Evolutionary conservation across 2,329 filamentous ascomycete species (phyloP).

Genomic region (Graphilbum sp.): DNA sequence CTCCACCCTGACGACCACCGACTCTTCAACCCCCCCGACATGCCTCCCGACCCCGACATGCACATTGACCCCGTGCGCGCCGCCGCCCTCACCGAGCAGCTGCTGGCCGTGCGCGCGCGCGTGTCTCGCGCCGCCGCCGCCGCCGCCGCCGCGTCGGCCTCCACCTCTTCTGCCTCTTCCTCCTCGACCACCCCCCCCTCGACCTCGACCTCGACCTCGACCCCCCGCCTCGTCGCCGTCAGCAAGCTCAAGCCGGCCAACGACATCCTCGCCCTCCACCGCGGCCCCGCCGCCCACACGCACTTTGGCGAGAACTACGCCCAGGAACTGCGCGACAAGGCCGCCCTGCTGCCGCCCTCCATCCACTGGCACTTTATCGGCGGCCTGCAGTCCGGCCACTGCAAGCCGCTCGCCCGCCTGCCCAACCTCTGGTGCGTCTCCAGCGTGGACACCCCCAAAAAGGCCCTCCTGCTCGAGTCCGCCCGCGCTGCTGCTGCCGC

Average conservation of each 20-base stretch:
- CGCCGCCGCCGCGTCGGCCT: no score
- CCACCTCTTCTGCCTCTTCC: no score
- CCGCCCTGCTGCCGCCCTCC: conserved; percentile 54
- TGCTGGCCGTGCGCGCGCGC: conserved; percentile 41
- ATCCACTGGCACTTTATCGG: conserved; percentile 97
- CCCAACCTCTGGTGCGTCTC: conserved; percentile 85
- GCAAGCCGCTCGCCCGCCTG: conserved; percentile 70
- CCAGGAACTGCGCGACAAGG: conserved; percentile 79
- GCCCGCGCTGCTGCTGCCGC: conserved; percentile 29
- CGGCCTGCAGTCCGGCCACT: conserved; percentile 80
- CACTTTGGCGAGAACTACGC: conserved; percentile 98
- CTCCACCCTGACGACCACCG: no score
- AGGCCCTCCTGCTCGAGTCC: conserved; percentile 66
- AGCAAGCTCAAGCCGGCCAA: conserved; percentile 91
- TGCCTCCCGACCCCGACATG: conserved; percentile 24
- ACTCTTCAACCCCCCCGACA: no score
- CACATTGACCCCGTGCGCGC: conserved; percentile 44
- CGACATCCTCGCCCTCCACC: conserved; percentile 75
- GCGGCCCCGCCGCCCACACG: conserved; percentile 35
- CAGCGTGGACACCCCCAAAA: conserved; percentile 76
- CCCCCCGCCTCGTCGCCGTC: conserved; percentile 62
- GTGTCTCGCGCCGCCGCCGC: conserved; percentile 32
- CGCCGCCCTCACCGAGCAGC: conserved; percentile 42
- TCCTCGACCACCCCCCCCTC: no score
- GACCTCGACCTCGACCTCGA: neutral